These are phyloP conservation scores for Solanum neorickii DNA, from an alignment of 257 asterid species.

Conservation along the genomic window DNA sequence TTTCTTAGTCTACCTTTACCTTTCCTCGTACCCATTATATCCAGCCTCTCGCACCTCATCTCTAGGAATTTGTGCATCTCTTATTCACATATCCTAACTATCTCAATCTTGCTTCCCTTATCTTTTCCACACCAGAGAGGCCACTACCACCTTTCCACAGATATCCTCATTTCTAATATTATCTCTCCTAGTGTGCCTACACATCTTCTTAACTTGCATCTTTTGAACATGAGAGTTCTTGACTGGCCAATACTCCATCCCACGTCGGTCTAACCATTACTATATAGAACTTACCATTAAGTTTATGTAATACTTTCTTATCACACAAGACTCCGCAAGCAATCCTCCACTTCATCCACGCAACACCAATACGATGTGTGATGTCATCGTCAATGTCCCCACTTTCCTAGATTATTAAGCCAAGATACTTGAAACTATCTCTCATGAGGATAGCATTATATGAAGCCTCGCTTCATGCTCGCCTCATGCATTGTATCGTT, in stretches of 20 bases:
- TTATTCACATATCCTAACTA: background rate
- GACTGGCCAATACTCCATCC: background rate
- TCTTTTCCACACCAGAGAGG: background rate
- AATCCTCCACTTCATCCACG: background rate
- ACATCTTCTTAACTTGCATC: background rate
- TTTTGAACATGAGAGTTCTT: background rate
- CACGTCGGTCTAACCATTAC: background rate
- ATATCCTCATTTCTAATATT: background rate
- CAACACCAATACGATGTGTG: background rate
- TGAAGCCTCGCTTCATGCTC: background rate
- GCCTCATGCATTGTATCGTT: background rate
- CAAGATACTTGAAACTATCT: background rate
- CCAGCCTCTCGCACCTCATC: background rate
- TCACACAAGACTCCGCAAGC: background rate
- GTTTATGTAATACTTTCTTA: background rate
- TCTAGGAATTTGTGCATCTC: background rate
- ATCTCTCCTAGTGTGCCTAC: background rate
- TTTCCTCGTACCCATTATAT: background rate
- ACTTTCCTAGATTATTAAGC: background rate
- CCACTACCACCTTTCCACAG: background rate
- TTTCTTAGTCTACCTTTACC: background rate
- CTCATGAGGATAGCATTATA: background rate
- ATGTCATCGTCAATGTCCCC: background rate
- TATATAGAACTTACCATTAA: background rate
- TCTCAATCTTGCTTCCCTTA: background rate